Evolutionary conservation across 140 eudicot genomes (phyloP).

Genomic region (Stevia rebaudiana): DNA sequence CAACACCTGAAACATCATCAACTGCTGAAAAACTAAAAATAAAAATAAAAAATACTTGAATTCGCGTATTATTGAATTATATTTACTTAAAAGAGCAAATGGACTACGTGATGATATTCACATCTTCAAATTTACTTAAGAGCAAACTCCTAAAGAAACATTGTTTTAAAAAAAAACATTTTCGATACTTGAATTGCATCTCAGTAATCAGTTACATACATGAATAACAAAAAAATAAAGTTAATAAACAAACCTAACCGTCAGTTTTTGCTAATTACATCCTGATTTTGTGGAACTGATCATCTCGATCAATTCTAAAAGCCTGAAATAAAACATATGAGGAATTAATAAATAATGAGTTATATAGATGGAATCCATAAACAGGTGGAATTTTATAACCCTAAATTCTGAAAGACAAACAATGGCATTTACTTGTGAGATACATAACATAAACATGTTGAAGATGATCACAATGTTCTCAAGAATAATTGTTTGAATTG

Average conservation of each 20-base stretch:
- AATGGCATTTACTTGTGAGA: background rate
- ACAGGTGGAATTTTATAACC: background rate
- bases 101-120: background rate
- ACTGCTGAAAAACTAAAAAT: too few species aligned
- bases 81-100: too few species aligned
- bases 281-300: background rate
- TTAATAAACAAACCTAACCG: background rate
- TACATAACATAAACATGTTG: background rate
- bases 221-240: background rate
- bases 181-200: background rate
- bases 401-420: slow-evolving; percentile 11
- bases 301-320: background rate
- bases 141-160: slow-evolving; percentile 9
- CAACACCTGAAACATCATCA: background rate
- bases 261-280: background rate
- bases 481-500: background rate
- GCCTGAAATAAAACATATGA: slow-evolving; percentile 1
- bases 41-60: too few species aligned
- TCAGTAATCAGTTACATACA: background rate
- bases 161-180: background rate
- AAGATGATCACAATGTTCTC: slow-evolving; percentile 6
- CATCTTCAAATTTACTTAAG: background rate
- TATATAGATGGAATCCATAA: background rate
- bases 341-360: background rate
- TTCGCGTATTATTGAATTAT: too few species aligned